Evolutionary conservation across 441 rosid genomes (phyloP), one percentile per base, ranked within the genome.

Genomic region (Erodium chrysanthum): DNA sequence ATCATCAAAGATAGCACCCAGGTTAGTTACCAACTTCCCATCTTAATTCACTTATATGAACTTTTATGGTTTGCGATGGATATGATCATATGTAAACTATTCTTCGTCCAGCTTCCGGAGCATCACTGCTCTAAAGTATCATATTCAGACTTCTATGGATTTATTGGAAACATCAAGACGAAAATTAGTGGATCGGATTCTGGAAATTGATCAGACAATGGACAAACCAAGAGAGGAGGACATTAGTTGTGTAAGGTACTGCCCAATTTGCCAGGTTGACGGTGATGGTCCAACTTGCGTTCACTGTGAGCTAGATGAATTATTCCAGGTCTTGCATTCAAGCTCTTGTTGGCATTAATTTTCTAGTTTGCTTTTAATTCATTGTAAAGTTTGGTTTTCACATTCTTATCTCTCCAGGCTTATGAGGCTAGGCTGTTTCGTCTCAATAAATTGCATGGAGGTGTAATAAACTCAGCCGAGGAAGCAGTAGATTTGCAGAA

Each of bases 341-440:
- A 50, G 9, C 15, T 14, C 37, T 70, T 29, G 21, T 21, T 50
- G 10, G 11, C n/a, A 27, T 46, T 62, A 14, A 44, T 65, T 40
- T 48, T 59, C 64, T 12, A 59, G 35, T 31, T 46, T 11, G 48
- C 12, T 46, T 52, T 65, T 66, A 29, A 35, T 14, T 60, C n/a
- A 40, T 46, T 61, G 67, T 59, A 4, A 63, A 65, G 68, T 37
- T 74, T 65, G 27, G 46, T 59, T 67, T 64, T 22, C 70, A 54
- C 29, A 5, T 70, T 60, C 62, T 66, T 37, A 31, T 66, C 71
- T 73, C 70, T 66, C 63, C 73, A 94, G 98, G 88, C 82, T 73
- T 91, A 94, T 64, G 96, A 85, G 79, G 94, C 97, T 65, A 88
- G 97, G 83, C 84, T 94, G 42, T 94, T 94, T 76, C 88, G 90